Evolutionary conservation across 768 basidiomycete genomes (phyloP).

Genomic region (Lactarius pseudohatsudake): DNA sequence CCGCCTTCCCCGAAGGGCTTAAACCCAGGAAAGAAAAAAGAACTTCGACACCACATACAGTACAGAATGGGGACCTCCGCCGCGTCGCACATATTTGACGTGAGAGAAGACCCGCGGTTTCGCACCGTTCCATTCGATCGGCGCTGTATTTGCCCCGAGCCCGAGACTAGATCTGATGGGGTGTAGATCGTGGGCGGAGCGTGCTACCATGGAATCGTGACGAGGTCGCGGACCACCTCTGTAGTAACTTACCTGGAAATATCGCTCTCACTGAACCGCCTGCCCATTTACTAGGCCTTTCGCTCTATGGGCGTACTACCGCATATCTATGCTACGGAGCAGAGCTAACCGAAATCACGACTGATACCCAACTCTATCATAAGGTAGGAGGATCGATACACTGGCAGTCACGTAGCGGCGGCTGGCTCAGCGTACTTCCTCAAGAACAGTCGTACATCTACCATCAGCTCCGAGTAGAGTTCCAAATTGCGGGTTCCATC

Average conservation of each 20-base stretch:
- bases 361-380: background rate
- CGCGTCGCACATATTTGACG: background rate
- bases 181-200: background rate
- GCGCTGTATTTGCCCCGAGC: background rate
- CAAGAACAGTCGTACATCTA: too few species aligned
- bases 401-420: too few species aligned
- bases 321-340: background rate
- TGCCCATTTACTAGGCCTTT: background rate
- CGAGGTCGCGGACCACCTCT: background rate
- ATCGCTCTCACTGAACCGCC: background rate
- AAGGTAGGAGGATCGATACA: too few species aligned
- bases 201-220: background rate
- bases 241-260: background rate
- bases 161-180: background rate
- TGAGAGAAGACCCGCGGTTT: background rate
- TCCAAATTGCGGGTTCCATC: background rate
- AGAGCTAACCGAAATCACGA: background rate
- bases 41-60: background rate
- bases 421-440: too few species aligned
- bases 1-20: background rate
- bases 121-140: background rate
- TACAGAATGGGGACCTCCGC: background rate
- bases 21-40: background rate
- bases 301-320: background rate
- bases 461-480: too few species aligned